Conservation (phyloP, 2,329 filamentous ascomycete species). For the Fusarium musae region DNA sequence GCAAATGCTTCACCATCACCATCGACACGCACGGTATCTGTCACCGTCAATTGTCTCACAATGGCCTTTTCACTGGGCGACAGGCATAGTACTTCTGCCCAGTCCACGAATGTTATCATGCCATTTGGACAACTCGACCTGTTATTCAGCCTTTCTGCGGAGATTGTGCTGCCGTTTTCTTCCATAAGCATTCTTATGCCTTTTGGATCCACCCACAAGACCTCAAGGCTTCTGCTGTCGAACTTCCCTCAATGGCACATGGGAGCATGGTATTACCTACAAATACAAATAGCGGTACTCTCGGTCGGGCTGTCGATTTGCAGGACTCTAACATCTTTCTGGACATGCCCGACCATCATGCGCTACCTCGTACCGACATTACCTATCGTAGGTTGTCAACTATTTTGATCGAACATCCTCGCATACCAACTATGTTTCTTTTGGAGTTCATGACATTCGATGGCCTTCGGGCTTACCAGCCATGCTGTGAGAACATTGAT, state of each 20-base stretch:
- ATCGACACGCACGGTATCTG: background rate
- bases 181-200: conserved; percentile 11
- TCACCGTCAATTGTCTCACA: conserved; percentile 35
- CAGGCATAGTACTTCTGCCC: conserved; percentile 48
- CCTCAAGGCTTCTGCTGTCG: background rate
- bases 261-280: background rate
- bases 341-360: conserved; percentile 2
- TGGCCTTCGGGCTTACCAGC: conserved; percentile 45
- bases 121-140: conserved; percentile 26
- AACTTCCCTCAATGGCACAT: background rate
- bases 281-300: background rate
- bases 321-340: background rate
- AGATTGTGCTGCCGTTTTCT: conserved; percentile 50
- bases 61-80: conserved; percentile 23
- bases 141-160: conserved; percentile 47
- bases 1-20: conserved; percentile 43
- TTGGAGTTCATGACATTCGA: conserved; percentile 44
- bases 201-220: conserved; percentile 41
- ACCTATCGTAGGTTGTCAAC: conserved; percentile 38
- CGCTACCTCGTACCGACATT: conserved; percentile 39
- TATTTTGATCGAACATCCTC: conserved; percentile 40
- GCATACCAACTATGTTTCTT: conserved; percentile 37
- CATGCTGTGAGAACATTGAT: conserved; percentile 42
- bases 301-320: background rate
- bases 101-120: conserved; percentile 44